Percentiles rank a stretch among this genome's conserved stretches.
Conservation (phyloP, 441 rosid species). For the Erysimum cheiri region DNA sequence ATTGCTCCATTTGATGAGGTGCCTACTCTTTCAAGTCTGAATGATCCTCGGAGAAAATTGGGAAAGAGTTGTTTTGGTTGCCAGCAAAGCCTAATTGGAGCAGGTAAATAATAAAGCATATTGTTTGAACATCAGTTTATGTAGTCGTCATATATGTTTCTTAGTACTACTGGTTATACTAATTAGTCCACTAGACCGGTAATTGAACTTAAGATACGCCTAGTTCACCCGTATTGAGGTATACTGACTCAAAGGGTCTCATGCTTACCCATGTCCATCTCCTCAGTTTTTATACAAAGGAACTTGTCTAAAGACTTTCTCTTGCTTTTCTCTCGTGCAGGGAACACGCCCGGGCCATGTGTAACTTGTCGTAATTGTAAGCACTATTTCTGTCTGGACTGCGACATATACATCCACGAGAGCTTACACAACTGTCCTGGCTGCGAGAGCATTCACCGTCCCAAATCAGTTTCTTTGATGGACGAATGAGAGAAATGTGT, state of each 20-base stretch:
- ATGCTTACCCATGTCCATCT: no score
- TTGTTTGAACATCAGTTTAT: background rate
- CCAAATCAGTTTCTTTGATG: conserved; percentile 43
- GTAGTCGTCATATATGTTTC: conserved; percentile 6
- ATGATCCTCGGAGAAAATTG: conserved; percentile 46
- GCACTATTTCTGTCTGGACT: conserved; percentile 80
- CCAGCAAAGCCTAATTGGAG: conserved; percentile 63
- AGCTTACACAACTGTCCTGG: conserved; percentile 98
- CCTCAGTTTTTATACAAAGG: no score
- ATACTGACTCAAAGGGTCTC: no score
- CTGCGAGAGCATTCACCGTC: conserved; percentile 74
- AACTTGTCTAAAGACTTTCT: no score
- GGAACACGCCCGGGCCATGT: conserved; percentile 58
- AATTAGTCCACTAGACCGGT: background rate
- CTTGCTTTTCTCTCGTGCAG: conserved; percentile 41
- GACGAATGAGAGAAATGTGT: conserved; percentile 41
- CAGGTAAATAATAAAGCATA: conserved; percentile 48
- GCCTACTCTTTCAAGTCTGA: conserved; percentile 39
- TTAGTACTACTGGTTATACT: background rate
- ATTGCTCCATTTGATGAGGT: conserved; percentile 83
- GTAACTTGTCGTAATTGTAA: conserved; percentile 79
- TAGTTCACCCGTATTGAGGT: background rate
- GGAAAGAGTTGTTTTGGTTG: conserved; percentile 77
- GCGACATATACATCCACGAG: conserved; percentile 93
- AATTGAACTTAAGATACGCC: background rate